phyloP scores from a whole-genome alignment of 495 filamentous ascomycete genomes.

The Talaromyces nanjingensis region DNA sequence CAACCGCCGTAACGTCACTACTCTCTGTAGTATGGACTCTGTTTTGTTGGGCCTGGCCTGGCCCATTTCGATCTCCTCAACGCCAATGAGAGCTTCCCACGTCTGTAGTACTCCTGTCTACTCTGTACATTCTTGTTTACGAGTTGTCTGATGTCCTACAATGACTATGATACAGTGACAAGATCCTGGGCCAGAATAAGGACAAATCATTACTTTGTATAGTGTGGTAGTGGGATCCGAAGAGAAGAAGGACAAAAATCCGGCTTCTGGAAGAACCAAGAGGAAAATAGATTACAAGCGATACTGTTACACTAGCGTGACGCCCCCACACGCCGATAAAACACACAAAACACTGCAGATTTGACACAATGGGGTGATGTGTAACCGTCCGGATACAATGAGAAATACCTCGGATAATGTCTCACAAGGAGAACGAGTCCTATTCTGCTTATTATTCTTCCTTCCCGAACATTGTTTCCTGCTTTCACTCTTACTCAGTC shows the following conservation, averaged over 20 bases:
- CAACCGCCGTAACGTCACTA: background rate
- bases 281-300: background rate
- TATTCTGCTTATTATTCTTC: background rate
- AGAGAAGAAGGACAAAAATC: background rate
- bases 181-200: background rate
- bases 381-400: background rate
- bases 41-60: conserved; percentile 1
- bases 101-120: background rate
- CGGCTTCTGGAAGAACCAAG: background rate
- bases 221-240: background rate
- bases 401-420: background rate
- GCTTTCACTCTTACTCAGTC: background rate
- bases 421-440: background rate
- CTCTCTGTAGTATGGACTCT: too few relatives aligned
- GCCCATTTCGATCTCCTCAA: background rate
- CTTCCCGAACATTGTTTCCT: background rate
- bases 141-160: background rate
- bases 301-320: background rate
- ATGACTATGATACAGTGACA: background rate
- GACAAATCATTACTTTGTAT: background rate
- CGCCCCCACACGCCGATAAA: background rate
- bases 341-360: background rate
- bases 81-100: conserved; percentile 1
- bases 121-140: background rate
- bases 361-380: background rate